A percentile compares a stretch with the other conserved stretches of the same genome.
Evolutionary conservation across 1,284 basidiomycete species (phyloP).

Genomic region (Ceratobasidium sp.): DNA sequence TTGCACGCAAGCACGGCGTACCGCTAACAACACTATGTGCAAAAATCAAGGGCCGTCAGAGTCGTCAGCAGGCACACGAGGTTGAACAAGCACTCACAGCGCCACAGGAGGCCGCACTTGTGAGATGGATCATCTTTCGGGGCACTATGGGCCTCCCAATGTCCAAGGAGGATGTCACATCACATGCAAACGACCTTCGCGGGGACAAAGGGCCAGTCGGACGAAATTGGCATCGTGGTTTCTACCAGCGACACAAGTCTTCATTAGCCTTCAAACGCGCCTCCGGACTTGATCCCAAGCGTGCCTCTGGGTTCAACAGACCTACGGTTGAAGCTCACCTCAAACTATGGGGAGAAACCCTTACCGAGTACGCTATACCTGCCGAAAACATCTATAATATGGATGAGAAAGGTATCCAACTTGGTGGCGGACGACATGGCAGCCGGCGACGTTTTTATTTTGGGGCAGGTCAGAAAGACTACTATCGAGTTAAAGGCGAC

Average conservation of each 20-base stretch:
- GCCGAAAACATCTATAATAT: slow-evolving; percentile 55
- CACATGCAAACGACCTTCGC: background rate
- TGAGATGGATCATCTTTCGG: background rate
- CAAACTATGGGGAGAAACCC: slow-evolving; percentile 49
- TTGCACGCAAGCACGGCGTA: too few species aligned
- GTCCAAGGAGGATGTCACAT: background rate
- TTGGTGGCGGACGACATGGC: slow-evolving; percentile 52
- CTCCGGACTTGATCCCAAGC: slow-evolving; percentile 53
- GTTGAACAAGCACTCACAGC: background rate
- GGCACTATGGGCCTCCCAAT: background rate
- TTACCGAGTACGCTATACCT: slow-evolving; percentile 53
- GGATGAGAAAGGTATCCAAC: slow-evolving; percentile 61
- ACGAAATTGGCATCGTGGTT: slow-evolving; percentile 43
- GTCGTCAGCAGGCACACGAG: too few species aligned
- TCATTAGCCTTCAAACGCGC: slow-evolving; percentile 51
- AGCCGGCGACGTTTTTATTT: slow-evolving; percentile 39
- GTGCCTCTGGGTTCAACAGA: slow-evolving; percentile 54
- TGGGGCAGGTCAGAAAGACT: slow-evolving; percentile 45
- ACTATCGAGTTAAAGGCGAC: slow-evolving; percentile 54
- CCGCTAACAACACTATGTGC: too few species aligned
- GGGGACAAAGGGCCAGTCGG: slow-evolving; percentile 29
- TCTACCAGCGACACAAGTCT: slow-evolving; percentile 52
- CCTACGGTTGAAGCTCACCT: slow-evolving; percentile 52
- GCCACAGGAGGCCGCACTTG: background rate
- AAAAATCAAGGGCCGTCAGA: too few species aligned